Base-by-base conservation (phyloP, 441 rosid genomes). In the Gossypium aridum region DNA sequence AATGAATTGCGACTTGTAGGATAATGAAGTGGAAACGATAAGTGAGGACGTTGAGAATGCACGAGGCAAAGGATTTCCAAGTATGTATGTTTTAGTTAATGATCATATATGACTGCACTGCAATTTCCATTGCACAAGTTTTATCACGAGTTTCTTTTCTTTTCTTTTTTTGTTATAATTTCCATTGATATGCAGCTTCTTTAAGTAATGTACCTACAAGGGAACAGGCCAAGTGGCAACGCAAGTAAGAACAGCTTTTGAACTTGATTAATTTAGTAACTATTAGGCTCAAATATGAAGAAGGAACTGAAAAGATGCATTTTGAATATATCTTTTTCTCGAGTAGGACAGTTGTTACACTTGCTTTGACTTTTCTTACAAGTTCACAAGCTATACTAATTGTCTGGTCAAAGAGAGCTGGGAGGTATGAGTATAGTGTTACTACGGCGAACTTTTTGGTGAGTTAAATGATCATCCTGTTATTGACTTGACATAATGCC, bases 351-450 rank as follows among this genome's bases (percentile, higher is more conserved):
- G 62, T 88, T 47, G 99, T 91, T 56, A 95, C 99, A 3, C 83
- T 90, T 77, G 92, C 97, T 66, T 80, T 95, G 83, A 95, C 97
- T 25, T 13, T 91, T 80, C 91, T 95, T 45, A 93, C 98, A 34
- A 95, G 98, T 78, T 95, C 99, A 9, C 99, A 93, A 87, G 94
- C 99, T 0, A 93, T 93, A 65, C 96, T 95, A 1, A 93, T 95
- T 67, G 99, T 93, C 3, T 93, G 98, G 98, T 95, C 99, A 12
- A 95, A 95, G 80, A 87, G 99, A 87, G 99, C 98, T 74, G 97
- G 98, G 70, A 93, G 90, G 84, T 95, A 95, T 31, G 97, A 93
- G 80, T 95, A 93, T 53, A 95, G 99, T 75, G 97, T 93, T 63
- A 92, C 99, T 14, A 96, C 98, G 7, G 98, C 97, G 9, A 95